Conservation (phyloP, 257 asterid species). For the Solanum megistacrolobum region DNA sequence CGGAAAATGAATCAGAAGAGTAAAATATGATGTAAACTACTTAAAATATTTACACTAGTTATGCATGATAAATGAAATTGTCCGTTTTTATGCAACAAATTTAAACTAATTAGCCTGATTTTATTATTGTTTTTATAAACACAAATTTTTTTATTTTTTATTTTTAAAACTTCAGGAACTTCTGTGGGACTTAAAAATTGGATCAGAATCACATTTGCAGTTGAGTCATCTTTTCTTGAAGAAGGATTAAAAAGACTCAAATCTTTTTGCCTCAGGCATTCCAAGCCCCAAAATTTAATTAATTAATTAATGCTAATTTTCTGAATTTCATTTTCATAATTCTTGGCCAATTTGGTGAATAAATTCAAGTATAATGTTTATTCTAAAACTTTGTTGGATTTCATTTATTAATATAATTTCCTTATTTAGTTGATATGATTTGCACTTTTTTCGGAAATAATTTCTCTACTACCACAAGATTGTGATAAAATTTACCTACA, state of each 20-base stretch:
- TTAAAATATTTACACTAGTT: not conserved
- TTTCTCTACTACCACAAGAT: no score
- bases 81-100: not conserved
- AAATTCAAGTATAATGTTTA: no score
- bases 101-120: not conserved
- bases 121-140: not conserved
- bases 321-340: not conserved
- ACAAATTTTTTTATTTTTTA: no score
- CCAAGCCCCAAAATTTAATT: not conserved
- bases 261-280: constrained; percentile 48
- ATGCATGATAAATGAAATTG: not conserved
- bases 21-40: not conserved
- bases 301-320: not conserved
- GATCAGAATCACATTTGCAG: constrained; percentile 50
- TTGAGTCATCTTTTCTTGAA: constrained; percentile 32
- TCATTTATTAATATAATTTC: not conserved
- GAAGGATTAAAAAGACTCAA: constrained; percentile 37
- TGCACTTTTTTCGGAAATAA: not conserved
- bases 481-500: rapidly evolving
- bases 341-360: not conserved
- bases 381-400: not conserved
- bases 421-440: not conserved
- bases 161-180: constrained; percentile 26
- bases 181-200: constrained; percentile 56
- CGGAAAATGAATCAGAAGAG: no score